phyloP scores from a whole-genome alignment of 2,329 filamentous ascomycete species.

The Penicillium palitans region DNA sequence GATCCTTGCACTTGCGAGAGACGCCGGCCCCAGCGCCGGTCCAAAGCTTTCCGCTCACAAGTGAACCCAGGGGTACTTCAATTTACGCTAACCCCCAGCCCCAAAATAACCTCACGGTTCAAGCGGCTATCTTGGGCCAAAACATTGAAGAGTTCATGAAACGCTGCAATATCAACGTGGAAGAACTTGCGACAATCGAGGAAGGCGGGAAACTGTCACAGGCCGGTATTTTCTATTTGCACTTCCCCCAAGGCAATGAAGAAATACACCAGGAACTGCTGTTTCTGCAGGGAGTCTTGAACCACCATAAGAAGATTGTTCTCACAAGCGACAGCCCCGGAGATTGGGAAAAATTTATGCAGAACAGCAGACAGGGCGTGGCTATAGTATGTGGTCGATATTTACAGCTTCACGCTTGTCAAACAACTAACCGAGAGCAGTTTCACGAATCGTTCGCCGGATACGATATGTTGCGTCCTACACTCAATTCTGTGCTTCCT shows the following conservation, averaged over 20 bases:
- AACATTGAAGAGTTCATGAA: slow-evolving; percentile 17
- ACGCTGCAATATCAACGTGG: slow-evolving; percentile 27
- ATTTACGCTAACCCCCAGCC: neutral
- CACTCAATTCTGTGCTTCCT: slow-evolving; percentile 27
- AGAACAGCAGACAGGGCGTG: slow-evolving; percentile 29
- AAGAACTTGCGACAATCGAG: slow-evolving; percentile 29
- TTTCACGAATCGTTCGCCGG: slow-evolving; percentile 40
- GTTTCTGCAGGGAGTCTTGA: slow-evolving; percentile 29
- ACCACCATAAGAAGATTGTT: slow-evolving; percentile 25
- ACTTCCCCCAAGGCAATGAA: slow-evolving; percentile 30
- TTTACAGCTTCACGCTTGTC: too few species aligned
- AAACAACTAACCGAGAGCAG: slow-evolving; percentile 20
- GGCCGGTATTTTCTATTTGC: slow-evolving; percentile 37
- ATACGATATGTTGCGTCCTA: slow-evolving; percentile 30
- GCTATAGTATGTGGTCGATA: slow-evolving; percentile 36
- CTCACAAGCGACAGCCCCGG: slow-evolving; percentile 32
- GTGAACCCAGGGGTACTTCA: neutral
- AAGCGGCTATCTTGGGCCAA: neutral
- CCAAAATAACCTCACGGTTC: neutral
- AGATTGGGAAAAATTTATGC: slow-evolving; percentile 40
- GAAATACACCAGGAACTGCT: slow-evolving; percentile 26
- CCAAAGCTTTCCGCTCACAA: neutral
- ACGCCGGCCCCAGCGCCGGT: neutral
- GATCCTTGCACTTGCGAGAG: neutral
- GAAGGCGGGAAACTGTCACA: slow-evolving; percentile 13